Conservation (phyloP, 1,139 yeast species). For the Geotrichum phurueaensis region DNA sequence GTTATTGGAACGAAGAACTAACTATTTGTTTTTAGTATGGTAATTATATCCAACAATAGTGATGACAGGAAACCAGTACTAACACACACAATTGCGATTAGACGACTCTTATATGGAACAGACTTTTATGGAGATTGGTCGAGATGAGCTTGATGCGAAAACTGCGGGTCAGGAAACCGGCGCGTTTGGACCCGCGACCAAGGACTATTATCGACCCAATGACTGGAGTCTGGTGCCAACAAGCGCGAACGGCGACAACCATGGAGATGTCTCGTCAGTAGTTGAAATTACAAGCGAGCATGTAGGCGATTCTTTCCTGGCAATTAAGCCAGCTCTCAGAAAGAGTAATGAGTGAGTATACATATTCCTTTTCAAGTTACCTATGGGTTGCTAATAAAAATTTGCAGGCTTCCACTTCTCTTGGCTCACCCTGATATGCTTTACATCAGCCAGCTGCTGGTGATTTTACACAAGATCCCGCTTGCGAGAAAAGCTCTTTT, state of each 20-base stretch:
- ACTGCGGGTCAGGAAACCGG: constrained; percentile 19
- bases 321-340: constrained; percentile 16
- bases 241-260: not conserved
- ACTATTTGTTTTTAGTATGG: constrained; percentile 7
- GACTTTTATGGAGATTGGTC: constrained; percentile 18
- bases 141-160: constrained; percentile 11
- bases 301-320: constrained; percentile 4
- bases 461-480: constrained; percentile 43
- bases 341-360: constrained; percentile 16
- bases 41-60: not conserved
- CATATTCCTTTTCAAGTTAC: not conserved
- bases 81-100: not conserved
- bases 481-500: constrained; percentile 36
- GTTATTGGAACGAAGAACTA: not conserved
- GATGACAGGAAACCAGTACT: not conserved
- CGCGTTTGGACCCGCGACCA: constrained; percentile 28
- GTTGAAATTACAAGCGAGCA: constrained; percentile 10
- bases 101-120: constrained; percentile 16
- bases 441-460: constrained; percentile 40
- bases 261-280: not conserved
- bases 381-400: not conserved
- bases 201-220: constrained; percentile 24
- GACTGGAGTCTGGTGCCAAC: constrained; percentile 30
- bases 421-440: constrained; percentile 36
- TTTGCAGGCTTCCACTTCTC: constrained; percentile 32